A percentile compares a stretch with the other conserved stretches of the same genome.
Evolutionary conservation across 2,329 filamentous ascomycete species (phyloP).

Genomic region (Colletotrichum theobromicola): DNA sequence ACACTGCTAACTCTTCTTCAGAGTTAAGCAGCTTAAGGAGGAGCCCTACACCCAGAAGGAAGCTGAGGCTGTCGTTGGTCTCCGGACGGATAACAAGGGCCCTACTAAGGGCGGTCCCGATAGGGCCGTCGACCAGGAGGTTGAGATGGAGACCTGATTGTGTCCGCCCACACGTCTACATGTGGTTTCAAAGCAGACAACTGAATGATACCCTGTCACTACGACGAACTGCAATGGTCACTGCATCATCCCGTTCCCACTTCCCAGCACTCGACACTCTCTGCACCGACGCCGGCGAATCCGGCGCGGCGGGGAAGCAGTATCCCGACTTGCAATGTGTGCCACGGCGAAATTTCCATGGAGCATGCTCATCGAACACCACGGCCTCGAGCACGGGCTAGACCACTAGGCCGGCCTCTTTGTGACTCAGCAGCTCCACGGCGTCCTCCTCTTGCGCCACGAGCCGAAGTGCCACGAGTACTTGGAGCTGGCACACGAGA

Average conservation of each 20-base stretch:
- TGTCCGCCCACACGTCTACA: background rate
- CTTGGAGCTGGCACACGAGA: conserved; percentile 53
- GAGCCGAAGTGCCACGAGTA: conserved; percentile 42
- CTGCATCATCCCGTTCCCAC: background rate
- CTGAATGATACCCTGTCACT: conserved; percentile 16
- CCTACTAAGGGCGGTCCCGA: conserved; percentile 29
- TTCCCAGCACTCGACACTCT: background rate
- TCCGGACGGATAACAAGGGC: conserved; percentile 71
- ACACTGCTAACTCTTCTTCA: conserved; percentile 38
- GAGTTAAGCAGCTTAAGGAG: conserved; percentile 81
- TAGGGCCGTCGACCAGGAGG: conserved; percentile 34
- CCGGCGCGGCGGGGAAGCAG: background rate
- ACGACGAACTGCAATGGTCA: conserved; percentile 3
- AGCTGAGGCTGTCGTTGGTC: conserved; percentile 79
- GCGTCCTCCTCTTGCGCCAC: conserved; percentile 27
- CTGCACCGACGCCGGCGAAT: background rate
- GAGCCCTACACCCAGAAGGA: conserved; percentile 87
- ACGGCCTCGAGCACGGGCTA: conserved; percentile 51
- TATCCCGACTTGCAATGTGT: background rate
- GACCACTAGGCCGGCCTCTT: conserved; percentile 49
- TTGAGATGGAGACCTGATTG: conserved; percentile 37
- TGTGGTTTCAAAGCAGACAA: background rate
- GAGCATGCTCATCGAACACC: conserved; percentile 40
- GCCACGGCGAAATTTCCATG: background rate
- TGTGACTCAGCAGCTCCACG: conserved; percentile 33